These are phyloP conservation scores for Botrytis medusae DNA, from an alignment of 2,329 filamentous ascomycete genomes.

Conservation along the genomic window DNA sequence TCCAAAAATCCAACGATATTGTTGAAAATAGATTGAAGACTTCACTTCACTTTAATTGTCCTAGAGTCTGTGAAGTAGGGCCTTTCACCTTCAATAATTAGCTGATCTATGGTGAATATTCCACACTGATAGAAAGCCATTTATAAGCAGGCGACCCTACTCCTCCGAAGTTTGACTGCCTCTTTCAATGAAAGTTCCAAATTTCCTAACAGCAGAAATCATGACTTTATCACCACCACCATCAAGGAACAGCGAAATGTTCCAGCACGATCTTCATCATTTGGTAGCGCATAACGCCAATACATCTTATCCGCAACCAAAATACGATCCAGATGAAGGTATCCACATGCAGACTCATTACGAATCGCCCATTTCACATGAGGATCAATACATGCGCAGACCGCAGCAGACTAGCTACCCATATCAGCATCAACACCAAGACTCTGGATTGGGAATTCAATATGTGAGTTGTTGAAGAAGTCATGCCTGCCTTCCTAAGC, in stretches of 20 bases:
- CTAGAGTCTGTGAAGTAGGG: not conserved
- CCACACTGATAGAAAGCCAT: conserved; percentile 4
- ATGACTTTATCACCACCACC: conserved; percentile 43
- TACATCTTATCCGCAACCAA: conserved; percentile 34
- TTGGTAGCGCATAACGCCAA: conserved; percentile 47
- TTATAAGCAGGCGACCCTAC: conserved; percentile 14
- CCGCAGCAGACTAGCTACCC: conserved; percentile 30
- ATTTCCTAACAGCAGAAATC: conserved; percentile 6
- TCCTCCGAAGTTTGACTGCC: not conserved
- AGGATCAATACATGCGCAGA: conserved; percentile 29
- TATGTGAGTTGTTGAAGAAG: conserved; percentile 31
- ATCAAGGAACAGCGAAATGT: conserved; percentile 42
- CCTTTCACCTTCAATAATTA: conserved; percentile 7
- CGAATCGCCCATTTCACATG: conserved; percentile 33
- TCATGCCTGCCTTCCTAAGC: conserved; percentile 24
- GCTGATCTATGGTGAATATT: conserved; percentile 10
- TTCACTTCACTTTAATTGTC: conserved; percentile 3
- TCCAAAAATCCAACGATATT: not conserved
- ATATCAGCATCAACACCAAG: conserved; percentile 36
- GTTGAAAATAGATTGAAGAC: not conserved
- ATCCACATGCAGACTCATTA: conserved; percentile 34
- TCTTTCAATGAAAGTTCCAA: conserved; percentile 5
- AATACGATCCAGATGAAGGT: conserved; percentile 33
- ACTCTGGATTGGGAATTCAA: conserved; percentile 32
- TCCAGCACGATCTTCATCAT: conserved; percentile 47